Conservation (phyloP, 345 rosid species). For the Syzygium oleosum region DNA sequence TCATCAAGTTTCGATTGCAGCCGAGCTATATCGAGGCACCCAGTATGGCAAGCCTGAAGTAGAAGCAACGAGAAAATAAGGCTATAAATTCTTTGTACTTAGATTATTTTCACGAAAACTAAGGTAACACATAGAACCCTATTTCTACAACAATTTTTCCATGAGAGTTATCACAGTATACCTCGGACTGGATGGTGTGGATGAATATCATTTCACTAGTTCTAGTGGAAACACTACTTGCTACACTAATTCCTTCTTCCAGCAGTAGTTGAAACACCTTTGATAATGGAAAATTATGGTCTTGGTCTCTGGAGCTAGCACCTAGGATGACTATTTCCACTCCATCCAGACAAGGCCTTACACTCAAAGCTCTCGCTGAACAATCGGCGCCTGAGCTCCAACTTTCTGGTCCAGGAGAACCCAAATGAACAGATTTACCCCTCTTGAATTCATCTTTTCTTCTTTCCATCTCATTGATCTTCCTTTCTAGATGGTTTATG, state of each 20-base stretch:
- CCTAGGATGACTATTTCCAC: slow-evolving; percentile 39
- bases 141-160: not conserved
- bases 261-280: slow-evolving; percentile 32
- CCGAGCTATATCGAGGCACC: slow-evolving; percentile 1
- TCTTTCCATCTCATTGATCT: slow-evolving; percentile 28
- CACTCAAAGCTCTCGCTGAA: not conserved
- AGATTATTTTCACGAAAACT: too few species aligned
- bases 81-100: not conserved
- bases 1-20: slow-evolving; percentile 13
- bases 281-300: slow-evolving; percentile 31
- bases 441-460: slow-evolving; percentile 34
- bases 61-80: not conserved
- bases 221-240: slow-evolving; percentile 39
- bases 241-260: slow-evolving; percentile 40
- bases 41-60: slow-evolving; percentile 6
- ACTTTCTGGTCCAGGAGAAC: not conserved
- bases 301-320: slow-evolving; percentile 9
- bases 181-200: slow-evolving; percentile 63
- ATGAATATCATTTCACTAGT: slow-evolving; percentile 25
- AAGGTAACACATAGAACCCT: not conserved
- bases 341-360: slow-evolving; percentile 16
- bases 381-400: not conserved
- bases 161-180: not conserved
- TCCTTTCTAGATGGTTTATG: slow-evolving; percentile 37
- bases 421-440: not conserved